Base-by-base conservation (phyloP, 2,329 filamentous ascomycete genomes). In the Pseudogymnoascus sp. region DNA sequence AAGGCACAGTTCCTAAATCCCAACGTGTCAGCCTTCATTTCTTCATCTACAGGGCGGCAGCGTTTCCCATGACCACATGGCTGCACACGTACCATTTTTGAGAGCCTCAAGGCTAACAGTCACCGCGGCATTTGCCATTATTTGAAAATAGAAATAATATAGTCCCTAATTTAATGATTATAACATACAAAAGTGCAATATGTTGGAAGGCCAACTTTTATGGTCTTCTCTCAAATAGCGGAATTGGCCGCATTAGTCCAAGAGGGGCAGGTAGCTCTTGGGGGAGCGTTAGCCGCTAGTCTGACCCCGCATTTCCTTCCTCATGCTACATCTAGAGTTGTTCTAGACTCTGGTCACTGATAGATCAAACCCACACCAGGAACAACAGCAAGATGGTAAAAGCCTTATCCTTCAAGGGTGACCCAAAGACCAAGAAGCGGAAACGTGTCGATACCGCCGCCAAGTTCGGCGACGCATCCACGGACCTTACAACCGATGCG, bases 381-480 rank as follows among this genome's bases (percentile, higher is more conserved):
- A 56, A 56, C 29, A 56, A 21, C 35, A 19, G 72, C 69, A 77
- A 67, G 66, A 95, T 95, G 90, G 88, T 96, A 70, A 97, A 96
- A 75, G 87, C 93, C 59, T 84, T 99, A 64, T 82, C 86, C 59
- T 99, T 99, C 82, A 99, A 99, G 78, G 95, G 95, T 80, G 95
- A 99, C 78, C 97, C 96, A 77, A 95, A 95, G 78, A 79, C 85
- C 65, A 96, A 95, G 77, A 97, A 97, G 81, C 85, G 91, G 75
- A 97, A 96, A 82, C 86, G 90, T 69, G 80, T 84, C 47, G 77
- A 80, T 65, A 76, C 79, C 29, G 74, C 75, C 29, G 73, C 74
- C 37, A 74, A 74, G 53, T 73, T 72, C 37, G 71, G 69, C 71
- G 67, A 78, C 68, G 67, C 73, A 31, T 73, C 74, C 64, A 71